phyloP scores from a whole-genome alignment of 768 basidiomycete species.

The Serendipita sp. region DNA sequence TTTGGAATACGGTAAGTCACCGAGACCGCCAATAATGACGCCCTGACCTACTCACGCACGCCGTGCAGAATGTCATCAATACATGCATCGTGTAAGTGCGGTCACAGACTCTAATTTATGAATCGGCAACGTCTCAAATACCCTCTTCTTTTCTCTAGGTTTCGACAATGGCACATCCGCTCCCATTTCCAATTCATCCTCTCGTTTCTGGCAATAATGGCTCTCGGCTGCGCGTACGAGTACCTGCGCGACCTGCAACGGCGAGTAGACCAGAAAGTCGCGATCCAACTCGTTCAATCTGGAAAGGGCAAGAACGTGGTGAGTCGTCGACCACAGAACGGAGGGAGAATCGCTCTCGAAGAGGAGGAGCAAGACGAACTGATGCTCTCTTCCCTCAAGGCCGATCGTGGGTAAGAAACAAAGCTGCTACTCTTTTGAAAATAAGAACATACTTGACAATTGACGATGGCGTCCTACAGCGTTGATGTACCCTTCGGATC shows the following conservation, averaged over 20 bases:
- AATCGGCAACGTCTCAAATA: background rate
- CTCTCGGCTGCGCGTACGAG: conserved; percentile 62
- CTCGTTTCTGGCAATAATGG: conserved; percentile 49
- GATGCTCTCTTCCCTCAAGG: conserved; percentile 13
- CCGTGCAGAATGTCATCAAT: conserved; percentile 45
- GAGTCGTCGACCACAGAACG: conserved; percentile 27
- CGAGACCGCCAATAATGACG: background rate
- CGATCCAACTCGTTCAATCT: conserved; percentile 25
- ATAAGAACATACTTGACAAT: no score
- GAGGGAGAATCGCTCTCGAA: conserved; percentile 33
- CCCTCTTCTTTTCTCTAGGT: conserved; percentile 17
- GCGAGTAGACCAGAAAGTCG: conserved; percentile 43
- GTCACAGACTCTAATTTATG: no score
- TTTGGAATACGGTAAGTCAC: conserved; percentile 35
- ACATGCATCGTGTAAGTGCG: conserved; percentile 49
- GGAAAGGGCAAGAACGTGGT: conserved; percentile 21
- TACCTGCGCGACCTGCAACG: conserved; percentile 54
- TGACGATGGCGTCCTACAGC: no score
- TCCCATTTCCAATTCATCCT: conserved; percentile 40
- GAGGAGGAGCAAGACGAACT: conserved; percentile 39
- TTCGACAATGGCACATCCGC: conserved; percentile 59
- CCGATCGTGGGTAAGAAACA: background rate
- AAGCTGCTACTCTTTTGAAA: no score
- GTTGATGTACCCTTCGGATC: conserved; percentile 10
- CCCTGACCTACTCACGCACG: background rate